phyloP scores from a whole-genome alignment of 495 filamentous ascomycete species.

The Durotheca rogersii region DNA sequence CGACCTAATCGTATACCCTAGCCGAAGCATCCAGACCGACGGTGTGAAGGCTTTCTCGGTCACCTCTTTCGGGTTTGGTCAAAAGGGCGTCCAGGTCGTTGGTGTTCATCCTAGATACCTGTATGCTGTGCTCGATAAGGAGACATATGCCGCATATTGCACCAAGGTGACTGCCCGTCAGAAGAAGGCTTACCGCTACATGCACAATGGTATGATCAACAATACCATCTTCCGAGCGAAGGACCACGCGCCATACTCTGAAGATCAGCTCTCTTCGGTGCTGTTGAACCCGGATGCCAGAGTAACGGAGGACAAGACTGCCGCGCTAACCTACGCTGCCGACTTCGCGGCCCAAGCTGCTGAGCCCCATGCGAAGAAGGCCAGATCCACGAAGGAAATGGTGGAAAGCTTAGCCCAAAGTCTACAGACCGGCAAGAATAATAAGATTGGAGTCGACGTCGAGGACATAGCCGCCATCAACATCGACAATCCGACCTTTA shows the following conservation, averaged over 20 bases:
- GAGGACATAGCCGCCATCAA: slow-evolving; percentile 83
- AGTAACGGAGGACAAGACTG: slow-evolving; percentile 75
- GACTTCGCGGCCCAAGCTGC: slow-evolving; percentile 57
- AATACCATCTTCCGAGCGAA: slow-evolving; percentile 98
- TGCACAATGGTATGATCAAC: slow-evolving; percentile 95
- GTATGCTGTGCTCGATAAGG: slow-evolving; percentile 87
- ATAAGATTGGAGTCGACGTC: slow-evolving; percentile 89
- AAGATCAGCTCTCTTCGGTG: slow-evolving; percentile 78
- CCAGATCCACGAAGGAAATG: slow-evolving; percentile 68
- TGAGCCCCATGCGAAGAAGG: slow-evolving; percentile 42
- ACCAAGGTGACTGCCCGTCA: slow-evolving; percentile 86
- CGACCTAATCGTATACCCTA: slow-evolving; percentile 96
- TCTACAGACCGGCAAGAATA: slow-evolving; percentile 63
- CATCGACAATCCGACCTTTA: slow-evolving; percentile 87
- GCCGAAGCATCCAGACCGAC: slow-evolving; percentile 92
- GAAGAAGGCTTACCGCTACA: slow-evolving; percentile 97
- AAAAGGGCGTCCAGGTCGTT: slow-evolving; percentile 97
- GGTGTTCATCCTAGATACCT: slow-evolving; percentile 96
- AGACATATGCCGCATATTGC: slow-evolving; percentile 79
- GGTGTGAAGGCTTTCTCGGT: slow-evolving; percentile 98
- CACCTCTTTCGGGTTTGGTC: slow-evolving; percentile 98
- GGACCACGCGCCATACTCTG: slow-evolving; percentile 81
- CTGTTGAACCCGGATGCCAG: slow-evolving; percentile 96
- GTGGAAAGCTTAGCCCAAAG: slow-evolving; percentile 76
- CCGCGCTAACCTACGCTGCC: slow-evolving; percentile 69